These are phyloP conservation scores for Kwoniella sp. DNA, from an alignment of 768 basidiomycete genomes.

Conservation along the genomic window DNA sequence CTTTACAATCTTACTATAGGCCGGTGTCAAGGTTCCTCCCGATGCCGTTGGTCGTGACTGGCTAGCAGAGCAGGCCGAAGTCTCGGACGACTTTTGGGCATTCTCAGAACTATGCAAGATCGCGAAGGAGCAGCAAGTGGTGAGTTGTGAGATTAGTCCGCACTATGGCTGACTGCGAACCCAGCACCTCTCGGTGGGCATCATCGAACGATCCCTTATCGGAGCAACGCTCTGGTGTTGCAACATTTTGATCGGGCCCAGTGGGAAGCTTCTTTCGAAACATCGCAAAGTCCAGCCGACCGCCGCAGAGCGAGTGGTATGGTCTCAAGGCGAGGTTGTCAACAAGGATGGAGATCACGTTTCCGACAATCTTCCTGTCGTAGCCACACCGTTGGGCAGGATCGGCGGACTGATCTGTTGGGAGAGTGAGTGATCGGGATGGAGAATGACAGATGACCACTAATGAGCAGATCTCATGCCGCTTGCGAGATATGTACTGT, in stretches of 20 bases:
- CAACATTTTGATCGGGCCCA: slow-evolving; percentile 29
- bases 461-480: slow-evolving; percentile 34
- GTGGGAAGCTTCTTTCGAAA: slow-evolving; percentile 29
- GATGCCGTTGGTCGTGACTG: slow-evolving; percentile 12
- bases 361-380: slow-evolving; percentile 37
- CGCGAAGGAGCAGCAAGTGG: slow-evolving; percentile 14
- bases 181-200: slow-evolving; percentile 36
- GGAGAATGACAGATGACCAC: not conserved
- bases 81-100: slow-evolving; percentile 23
- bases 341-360: slow-evolving; percentile 5
- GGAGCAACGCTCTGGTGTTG: slow-evolving; percentile 39
- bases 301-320: slow-evolving; percentile 35
- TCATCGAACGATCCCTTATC: slow-evolving; percentile 29
- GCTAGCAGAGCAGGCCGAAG: slow-evolving; percentile 3
- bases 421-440: slow-evolving; percentile 32
- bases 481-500: slow-evolving; percentile 36
- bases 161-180: not conserved
- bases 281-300: slow-evolving; percentile 42
- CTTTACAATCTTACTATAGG: not conserved
- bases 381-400: slow-evolving; percentile 31
- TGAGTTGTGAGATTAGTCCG: not conserved
- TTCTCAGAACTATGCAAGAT: slow-evolving; percentile 21
- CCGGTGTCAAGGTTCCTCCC: slow-evolving; percentile 15
- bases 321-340: slow-evolving; percentile 33
- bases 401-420: slow-evolving; percentile 42